phyloP scores from a whole-genome alignment of 31 red algal genomes.

The Endocladia muricata region DNA sequence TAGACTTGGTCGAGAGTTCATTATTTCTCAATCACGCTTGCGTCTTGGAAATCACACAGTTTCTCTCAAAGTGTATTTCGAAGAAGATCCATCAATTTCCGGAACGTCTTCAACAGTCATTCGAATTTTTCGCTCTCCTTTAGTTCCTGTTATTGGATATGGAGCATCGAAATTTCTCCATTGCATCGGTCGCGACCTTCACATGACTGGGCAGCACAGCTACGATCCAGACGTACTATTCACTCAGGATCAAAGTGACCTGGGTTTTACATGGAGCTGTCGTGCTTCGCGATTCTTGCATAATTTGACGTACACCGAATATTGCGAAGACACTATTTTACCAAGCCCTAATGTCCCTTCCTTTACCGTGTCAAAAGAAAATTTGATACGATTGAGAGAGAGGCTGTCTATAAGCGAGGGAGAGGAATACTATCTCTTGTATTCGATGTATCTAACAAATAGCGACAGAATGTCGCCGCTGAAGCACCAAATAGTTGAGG shows the following conservation, averaged over 20 bases:
- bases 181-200: conserved; percentile 14
- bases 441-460: conserved; percentile 25
- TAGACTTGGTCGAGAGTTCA: conserved; percentile 51
- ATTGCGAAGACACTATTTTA: conserved; percentile 16
- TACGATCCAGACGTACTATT: conserved; percentile 33
- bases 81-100: conserved; percentile 31
- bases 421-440: conserved; percentile 23
- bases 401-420: neutral
- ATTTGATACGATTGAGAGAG: conserved; percentile 11
- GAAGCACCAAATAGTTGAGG: conserved; percentile 28
- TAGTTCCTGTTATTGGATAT: conserved; percentile 56
- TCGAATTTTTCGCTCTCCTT: conserved; percentile 5
- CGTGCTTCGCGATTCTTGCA: neutral
- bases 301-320: neutral
- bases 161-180: conserved; percentile 43
- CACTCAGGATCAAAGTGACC: neutral
- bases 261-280: conserved; percentile 40
- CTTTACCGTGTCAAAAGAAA: conserved; percentile 22
- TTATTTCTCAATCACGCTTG: conserved; percentile 45
- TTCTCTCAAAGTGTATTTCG: conserved; percentile 26
- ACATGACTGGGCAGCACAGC: conserved; percentile 50
- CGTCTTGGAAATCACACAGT: conserved; percentile 37
- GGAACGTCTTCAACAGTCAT: conserved; percentile 27
- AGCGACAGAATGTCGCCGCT: neutral
- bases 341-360: conserved; percentile 11